Evolutionary conservation across 768 basidiomycete species (phyloP).

Genomic region (Rhizopogon salebrosus): DNA sequence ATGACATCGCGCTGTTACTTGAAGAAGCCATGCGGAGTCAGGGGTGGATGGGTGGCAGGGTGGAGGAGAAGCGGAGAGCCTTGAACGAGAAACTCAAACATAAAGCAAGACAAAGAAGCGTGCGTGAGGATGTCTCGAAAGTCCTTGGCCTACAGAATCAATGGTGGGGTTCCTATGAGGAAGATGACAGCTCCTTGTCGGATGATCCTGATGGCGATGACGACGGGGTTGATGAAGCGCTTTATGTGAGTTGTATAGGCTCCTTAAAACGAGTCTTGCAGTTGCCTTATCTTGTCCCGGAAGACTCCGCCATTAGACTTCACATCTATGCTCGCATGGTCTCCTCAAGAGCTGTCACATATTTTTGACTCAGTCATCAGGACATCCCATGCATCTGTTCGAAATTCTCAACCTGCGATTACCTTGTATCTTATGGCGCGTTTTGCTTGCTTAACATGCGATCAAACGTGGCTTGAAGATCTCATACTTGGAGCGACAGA

Average conservation of each 20-base stretch:
- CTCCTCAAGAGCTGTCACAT: slow-evolving; percentile 68
- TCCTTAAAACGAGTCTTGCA: neutral
- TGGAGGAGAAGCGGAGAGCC: slow-evolving; percentile 61
- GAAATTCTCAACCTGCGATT: slow-evolving; percentile 85
- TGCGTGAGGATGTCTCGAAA: slow-evolving; percentile 56
- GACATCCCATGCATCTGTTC: slow-evolving; percentile 63
- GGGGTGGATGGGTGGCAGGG: slow-evolving; percentile 76
- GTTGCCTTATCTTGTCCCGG: slow-evolving; percentile 18
- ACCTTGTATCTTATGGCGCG: slow-evolving; percentile 85
- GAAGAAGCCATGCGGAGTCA: slow-evolving; percentile 84
- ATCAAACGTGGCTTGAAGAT: slow-evolving; percentile 89
- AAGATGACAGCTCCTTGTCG: slow-evolving; percentile 38
- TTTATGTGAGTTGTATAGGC: slow-evolving; percentile 35
- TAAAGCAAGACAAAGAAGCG: slow-evolving; percentile 44
- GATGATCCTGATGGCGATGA: slow-evolving; percentile 44
- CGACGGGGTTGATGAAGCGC: slow-evolving; percentile 43
- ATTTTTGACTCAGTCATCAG: slow-evolving; percentile 82
- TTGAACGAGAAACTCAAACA: slow-evolving; percentile 55
- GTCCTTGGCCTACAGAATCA: slow-evolving; percentile 49
- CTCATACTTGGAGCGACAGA: slow-evolving; percentile 88
- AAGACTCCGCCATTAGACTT: slow-evolving; percentile 77
- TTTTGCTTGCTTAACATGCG: slow-evolving; percentile 90
- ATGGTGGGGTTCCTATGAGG: slow-evolving; percentile 63
- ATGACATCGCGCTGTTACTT: slow-evolving; percentile 81
- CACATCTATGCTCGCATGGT: slow-evolving; percentile 90